phyloP scores from a whole-genome alignment of 306 rosid species.

The Cajanus cajan region DNA sequence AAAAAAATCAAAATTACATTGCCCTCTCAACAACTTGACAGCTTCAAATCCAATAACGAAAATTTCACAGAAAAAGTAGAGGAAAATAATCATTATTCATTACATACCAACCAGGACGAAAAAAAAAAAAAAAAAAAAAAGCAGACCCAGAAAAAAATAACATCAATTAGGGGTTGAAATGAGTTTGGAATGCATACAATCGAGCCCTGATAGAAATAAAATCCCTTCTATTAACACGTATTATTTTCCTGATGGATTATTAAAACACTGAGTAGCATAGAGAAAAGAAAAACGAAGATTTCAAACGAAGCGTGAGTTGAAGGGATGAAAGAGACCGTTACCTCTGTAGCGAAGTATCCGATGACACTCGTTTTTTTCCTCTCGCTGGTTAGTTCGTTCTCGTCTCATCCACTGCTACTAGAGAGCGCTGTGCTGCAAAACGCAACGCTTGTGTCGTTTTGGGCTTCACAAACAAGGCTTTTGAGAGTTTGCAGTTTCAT shows the following conservation, averaged over 20 bases:
- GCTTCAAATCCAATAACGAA: neutral
- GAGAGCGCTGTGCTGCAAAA: neutral
- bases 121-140: neutral
- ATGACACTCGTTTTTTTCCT: neutral
- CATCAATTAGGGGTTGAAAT: conserved; percentile 1
- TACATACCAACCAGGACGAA: neutral
- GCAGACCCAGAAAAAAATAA: neutral
- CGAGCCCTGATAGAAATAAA: neutral
- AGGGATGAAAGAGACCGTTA: neutral
- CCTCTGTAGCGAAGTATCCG: neutral
- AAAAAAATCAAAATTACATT: neutral
- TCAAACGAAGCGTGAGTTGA: neutral
- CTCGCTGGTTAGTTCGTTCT: neutral
- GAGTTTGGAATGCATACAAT: neutral
- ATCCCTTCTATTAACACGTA: neutral
- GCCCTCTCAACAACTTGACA: neutral
- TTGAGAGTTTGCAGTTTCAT: too few species aligned
- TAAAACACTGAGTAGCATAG: neutral
- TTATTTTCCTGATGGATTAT: neutral
- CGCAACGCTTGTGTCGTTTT: neutral
- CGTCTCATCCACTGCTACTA: neutral
- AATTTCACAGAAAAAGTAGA: neutral
- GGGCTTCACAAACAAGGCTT: too few species aligned
- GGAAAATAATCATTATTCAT: neutral
- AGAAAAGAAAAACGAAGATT: too few species aligned